Evolutionary conservation across 148 eudicot genomes (phyloP).

Genomic region (Persicaria maculosa): DNA sequence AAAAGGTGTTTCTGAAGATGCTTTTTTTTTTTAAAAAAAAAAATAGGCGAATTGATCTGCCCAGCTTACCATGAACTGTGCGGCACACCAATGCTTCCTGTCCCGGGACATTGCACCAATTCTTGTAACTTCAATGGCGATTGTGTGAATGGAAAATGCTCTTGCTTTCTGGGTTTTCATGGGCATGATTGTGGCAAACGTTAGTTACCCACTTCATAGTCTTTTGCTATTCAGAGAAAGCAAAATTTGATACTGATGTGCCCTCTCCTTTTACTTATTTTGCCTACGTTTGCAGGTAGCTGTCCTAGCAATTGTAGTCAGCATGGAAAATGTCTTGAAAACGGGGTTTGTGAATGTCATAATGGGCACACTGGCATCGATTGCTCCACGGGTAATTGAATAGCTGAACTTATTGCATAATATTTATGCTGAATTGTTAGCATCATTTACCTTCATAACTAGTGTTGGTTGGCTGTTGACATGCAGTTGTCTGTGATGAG

Average conservation of each 20-base stretch:
- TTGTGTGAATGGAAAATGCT: slow-evolving; percentile 74
- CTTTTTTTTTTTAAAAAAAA: slow-evolving; percentile 6
- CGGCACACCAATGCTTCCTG: slow-evolving; percentile 30
- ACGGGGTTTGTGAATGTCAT: slow-evolving; percentile 69
- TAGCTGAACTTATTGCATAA: neutral
- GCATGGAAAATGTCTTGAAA: slow-evolving; percentile 68
- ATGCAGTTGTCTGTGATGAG: slow-evolving; percentile 89
- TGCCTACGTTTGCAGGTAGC: slow-evolving; percentile 40
- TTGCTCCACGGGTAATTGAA: slow-evolving; percentile 84
- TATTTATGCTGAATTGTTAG: neutral
- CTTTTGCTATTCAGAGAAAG: neutral
- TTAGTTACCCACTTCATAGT: slow-evolving; percentile 26
- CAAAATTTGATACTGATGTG: neutral
- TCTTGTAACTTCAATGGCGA: slow-evolving; percentile 88
- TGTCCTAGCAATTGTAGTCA: slow-evolving; percentile 78
- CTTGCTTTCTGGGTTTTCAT: slow-evolving; percentile 79
- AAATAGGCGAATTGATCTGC: slow-evolving; percentile 84
- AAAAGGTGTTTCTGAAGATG: neutral
- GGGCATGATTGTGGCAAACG: slow-evolving; percentile 84
- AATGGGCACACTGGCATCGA: slow-evolving; percentile 81
- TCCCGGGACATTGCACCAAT: slow-evolving; percentile 64
- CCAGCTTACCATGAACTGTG: slow-evolving; percentile 95
- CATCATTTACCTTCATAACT: neutral
- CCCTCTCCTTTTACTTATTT: slow-evolving; percentile 8
- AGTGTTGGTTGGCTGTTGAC: neutral